Conservation (phyloP, 2,329 filamentous ascomycete species). For the Hawksworthiomyces lignivorus region DNA sequence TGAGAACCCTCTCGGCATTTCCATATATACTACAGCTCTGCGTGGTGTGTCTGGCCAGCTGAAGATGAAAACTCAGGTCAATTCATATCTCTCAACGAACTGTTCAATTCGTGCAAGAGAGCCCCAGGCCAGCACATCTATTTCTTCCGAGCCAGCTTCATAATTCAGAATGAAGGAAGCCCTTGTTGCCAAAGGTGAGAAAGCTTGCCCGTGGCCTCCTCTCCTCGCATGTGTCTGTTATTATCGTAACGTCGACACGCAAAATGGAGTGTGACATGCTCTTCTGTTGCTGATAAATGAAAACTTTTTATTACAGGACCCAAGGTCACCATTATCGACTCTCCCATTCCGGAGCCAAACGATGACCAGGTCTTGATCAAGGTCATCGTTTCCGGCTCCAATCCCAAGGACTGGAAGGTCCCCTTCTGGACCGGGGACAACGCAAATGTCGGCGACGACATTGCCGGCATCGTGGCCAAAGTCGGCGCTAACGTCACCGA, state of each 20-base stretch:
- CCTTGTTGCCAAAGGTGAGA: slow-evolving; percentile 1
- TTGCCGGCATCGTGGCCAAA: slow-evolving; percentile 46
- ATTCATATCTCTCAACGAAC: too few relatives aligned
- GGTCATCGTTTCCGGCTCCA: slow-evolving; percentile 30
- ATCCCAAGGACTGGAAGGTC: slow-evolving; percentile 41
- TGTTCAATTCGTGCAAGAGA: too few relatives aligned
- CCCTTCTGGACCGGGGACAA: slow-evolving; percentile 9
- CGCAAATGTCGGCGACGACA: slow-evolving; percentile 45
- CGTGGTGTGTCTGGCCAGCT: too few relatives aligned
- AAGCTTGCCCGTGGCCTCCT: too few relatives aligned
- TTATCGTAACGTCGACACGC: neutral
- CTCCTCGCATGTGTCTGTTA: neutral
- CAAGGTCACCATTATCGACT: slow-evolving; percentile 30
- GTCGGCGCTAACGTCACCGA: slow-evolving; percentile 48
- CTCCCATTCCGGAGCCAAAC: slow-evolving; percentile 29
- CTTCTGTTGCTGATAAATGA: neutral
- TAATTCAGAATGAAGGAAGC: slow-evolving; percentile 7
- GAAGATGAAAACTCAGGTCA: too few relatives aligned
- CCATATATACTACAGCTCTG: too few relatives aligned
- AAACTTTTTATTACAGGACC: slow-evolving; percentile 15
- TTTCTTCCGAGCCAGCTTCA: too few relatives aligned
- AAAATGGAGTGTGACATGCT: neutral
- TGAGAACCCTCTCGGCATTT: too few relatives aligned
- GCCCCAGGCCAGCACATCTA: too few relatives aligned
- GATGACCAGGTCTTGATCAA: slow-evolving; percentile 17